Evolutionary conservation across 768 basidiomycete species (phyloP), one percentile per base, ranked within the genome.

Genomic region (Trametes cinnabarina): DNA sequence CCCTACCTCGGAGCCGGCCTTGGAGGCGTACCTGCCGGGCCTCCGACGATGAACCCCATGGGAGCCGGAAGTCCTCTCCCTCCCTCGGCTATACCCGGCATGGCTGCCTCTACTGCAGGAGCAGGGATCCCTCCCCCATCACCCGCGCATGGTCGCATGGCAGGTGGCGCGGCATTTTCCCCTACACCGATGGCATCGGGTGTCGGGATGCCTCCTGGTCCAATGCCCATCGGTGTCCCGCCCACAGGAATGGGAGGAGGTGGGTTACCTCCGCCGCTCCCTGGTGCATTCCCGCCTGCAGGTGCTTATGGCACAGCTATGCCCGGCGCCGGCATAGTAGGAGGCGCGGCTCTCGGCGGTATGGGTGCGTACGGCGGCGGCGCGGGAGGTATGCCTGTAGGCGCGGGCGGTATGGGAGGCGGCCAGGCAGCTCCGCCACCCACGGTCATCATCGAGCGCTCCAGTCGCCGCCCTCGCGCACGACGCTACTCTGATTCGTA

Each of bases 371-470:
- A 56, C 22, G 47, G 39, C 23, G 57, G 46, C 41, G 32, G 20
- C 4, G 32, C n/a, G 1, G 47, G 28, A 48, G 32, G 30, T 22
- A 22, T 19, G 35, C 41, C n/a, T 22, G 14, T 23, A 22, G 28
- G 19, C 30, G 47, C 30, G 54, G 54, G 34, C 51, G 61, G 30
- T 19, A 53, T 20, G 20, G 44, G 8, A 12, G 46, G 34, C 47
- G 62, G 30, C 15, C 56, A 25, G n/a, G 43, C 8, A 11, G 44
- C 46, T 11, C 58, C 61, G 12, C 57, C 60, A 30, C 56, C 67
- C 32, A 66, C 67, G 10, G 60, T 68, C 56, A 62, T 68, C 56
- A 49, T 64, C 54, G 30, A 53, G 1, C 35, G 17, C 37, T 20
- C 35, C 3, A 3, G n/a, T 20, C 57, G 50, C 25, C 51, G 50